phyloP scores from a whole-genome alignment of 345 rosid genomes.

The Euclidium syriacum region DNA sequence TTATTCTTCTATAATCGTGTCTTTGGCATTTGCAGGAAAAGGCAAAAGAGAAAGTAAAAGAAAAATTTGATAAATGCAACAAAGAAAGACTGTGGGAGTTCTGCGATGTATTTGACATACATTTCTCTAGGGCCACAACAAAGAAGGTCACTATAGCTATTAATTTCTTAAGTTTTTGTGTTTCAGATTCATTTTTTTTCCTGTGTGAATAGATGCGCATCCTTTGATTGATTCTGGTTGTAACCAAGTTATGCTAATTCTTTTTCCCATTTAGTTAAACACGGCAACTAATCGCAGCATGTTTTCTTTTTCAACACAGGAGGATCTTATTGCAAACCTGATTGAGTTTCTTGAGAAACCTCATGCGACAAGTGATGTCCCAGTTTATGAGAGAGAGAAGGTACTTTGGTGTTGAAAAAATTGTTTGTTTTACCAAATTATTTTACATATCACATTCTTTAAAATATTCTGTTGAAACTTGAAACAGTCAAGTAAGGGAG shows the following conservation, averaged over 20 bases:
- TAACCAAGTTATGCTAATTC: neutral
- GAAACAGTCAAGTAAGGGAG: slow-evolving; percentile 52
- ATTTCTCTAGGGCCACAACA: slow-evolving; percentile 51
- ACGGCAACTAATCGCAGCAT: neutral
- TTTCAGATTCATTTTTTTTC: neutral
- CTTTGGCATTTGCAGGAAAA: slow-evolving; percentile 57
- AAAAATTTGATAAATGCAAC: slow-evolving; percentile 78
- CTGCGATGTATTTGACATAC: slow-evolving; percentile 79
- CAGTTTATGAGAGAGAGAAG: slow-evolving; percentile 75
- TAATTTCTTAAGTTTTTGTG: neutral
- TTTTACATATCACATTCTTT: neutral
- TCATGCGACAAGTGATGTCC: slow-evolving; percentile 52
- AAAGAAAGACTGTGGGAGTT: slow-evolving; percentile 81
- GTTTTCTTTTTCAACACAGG: slow-evolving; percentile 43
- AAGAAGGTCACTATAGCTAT: slow-evolving; percentile 53
- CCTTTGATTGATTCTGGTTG: slow-evolving; percentile 1
- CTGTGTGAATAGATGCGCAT: neutral
- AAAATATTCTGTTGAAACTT: slow-evolving; percentile 6
- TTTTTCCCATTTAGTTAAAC: neutral
- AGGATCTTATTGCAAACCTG: slow-evolving; percentile 60
- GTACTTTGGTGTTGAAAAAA: slow-evolving; percentile 20
- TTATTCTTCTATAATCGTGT: slow-evolving; percentile 1
- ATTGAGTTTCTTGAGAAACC: slow-evolving; percentile 83
- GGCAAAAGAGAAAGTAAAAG: slow-evolving; percentile 67
- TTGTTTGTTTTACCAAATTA: neutral